Conservation (phyloP, 1,139 yeast species). For the Wickerhamomyces sp. region DNA sequence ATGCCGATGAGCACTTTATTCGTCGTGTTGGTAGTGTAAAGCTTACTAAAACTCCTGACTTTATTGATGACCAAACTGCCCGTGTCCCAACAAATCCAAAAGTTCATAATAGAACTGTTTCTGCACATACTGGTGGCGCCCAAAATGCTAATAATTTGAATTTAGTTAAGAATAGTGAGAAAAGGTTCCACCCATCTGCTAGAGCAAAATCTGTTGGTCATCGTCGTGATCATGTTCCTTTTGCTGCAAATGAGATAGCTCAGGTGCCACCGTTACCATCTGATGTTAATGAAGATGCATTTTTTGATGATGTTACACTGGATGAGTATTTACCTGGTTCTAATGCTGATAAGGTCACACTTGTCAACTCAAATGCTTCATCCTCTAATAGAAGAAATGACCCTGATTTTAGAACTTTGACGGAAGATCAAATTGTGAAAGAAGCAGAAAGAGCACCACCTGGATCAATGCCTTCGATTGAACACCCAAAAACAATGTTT, state of each 20-base stretch:
- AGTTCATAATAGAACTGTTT: slow-evolving; percentile 35
- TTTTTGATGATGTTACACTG: slow-evolving; percentile 63
- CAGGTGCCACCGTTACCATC: slow-evolving; percentile 49
- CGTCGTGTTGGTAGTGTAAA: slow-evolving; percentile 24
- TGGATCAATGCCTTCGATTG: slow-evolving; percentile 89
- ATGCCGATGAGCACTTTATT: slow-evolving; percentile 12
- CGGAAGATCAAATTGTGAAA: slow-evolving; percentile 62
- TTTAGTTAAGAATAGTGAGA: slow-evolving; percentile 19
- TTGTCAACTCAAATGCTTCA: slow-evolving; percentile 17
- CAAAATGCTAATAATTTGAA: not conserved
- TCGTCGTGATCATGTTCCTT: slow-evolving; percentile 48
- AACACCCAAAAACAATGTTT: slow-evolving; percentile 86
- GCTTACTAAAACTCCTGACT: slow-evolving; percentile 10
- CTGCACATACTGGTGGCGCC: slow-evolving; percentile 31
- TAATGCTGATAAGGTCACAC: slow-evolving; percentile 16
- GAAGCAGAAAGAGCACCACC: slow-evolving; percentile 69
- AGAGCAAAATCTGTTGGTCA: slow-evolving; percentile 89
- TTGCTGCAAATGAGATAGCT: slow-evolving; percentile 11
- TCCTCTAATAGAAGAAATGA: slow-evolving; percentile 6
- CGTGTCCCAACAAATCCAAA: slow-evolving; percentile 19
- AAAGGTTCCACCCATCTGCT: slow-evolving; percentile 72
- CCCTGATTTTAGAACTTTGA: slow-evolving; percentile 28
- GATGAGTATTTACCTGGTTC: slow-evolving; percentile 28
- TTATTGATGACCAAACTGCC: slow-evolving; percentile 12
- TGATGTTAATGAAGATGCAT: slow-evolving; percentile 44